Conservation (phyloP, 2,329 filamentous ascomycete genomes). For the Nigrospora oryzae region DNA sequence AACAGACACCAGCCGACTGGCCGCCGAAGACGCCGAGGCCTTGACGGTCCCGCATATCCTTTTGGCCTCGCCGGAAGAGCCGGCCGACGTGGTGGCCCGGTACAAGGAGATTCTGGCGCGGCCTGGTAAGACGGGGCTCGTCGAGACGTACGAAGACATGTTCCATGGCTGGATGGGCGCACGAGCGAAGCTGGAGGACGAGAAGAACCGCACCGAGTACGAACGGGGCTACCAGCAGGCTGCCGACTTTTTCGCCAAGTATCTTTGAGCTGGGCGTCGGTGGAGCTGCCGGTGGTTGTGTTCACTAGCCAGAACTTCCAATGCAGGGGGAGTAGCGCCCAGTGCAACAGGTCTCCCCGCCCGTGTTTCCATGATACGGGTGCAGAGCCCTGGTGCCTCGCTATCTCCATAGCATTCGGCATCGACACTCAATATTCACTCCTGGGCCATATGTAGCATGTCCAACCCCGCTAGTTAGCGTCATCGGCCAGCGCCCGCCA, state of each 20-base stretch:
- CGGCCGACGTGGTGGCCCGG: constrained; percentile 29
- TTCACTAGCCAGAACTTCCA: too few species aligned
- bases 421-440: too few species aligned
- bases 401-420: too few species aligned
- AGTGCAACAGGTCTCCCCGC: too few species aligned
- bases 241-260: constrained; percentile 32
- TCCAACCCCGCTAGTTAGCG: too few species aligned
- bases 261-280: constrained; percentile 17
- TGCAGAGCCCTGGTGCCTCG: too few species aligned
- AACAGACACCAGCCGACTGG: constrained; percentile 17
- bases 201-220: constrained; percentile 36
- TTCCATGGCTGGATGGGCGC: constrained; percentile 54
- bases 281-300: not conserved
- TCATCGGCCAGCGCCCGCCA: too few species aligned
- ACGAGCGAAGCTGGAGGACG: constrained; percentile 34
- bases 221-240: constrained; percentile 38
- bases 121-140: constrained; percentile 28
- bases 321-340: too few species aligned
- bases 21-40: constrained; percentile 30
- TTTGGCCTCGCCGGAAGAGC: constrained; percentile 41
- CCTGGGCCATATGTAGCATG: too few species aligned
- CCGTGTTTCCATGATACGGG: too few species aligned
- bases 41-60: constrained; percentile 38
- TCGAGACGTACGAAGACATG: constrained; percentile 41
- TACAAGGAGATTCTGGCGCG: constrained; percentile 33